Evolutionary conservation across 352 stramenopile species (phyloP).

Genomic region (Phytophthora quininea): DNA sequence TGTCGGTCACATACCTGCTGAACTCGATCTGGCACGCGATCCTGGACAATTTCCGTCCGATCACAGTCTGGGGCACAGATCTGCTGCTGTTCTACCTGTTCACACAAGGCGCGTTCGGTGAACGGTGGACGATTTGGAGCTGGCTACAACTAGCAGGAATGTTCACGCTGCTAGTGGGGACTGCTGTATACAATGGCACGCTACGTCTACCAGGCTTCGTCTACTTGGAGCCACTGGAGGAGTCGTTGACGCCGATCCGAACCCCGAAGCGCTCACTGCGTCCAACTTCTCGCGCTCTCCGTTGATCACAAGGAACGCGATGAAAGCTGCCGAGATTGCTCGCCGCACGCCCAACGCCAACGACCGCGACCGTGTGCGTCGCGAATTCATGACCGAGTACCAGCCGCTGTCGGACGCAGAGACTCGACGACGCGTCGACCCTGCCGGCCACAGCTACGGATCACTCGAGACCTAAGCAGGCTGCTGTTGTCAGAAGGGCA

Average conservation of each 20-base stretch:
- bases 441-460: slow-evolving; percentile 78
- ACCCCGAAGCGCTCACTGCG: slow-evolving; percentile 52
- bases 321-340: slow-evolving; percentile 84
- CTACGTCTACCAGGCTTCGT: slow-evolving; percentile 78
- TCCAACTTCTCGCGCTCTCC: slow-evolving; percentile 73
- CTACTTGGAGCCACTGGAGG: slow-evolving; percentile 78
- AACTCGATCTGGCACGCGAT: slow-evolving; percentile 98
- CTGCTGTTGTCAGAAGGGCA: slow-evolving; percentile 15
- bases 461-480: slow-evolving; percentile 70
- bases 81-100: slow-evolving; percentile 97
- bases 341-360: slow-evolving; percentile 79
- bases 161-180: slow-evolving; percentile 93
- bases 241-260: slow-evolving; percentile 69
- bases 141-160: slow-evolving; percentile 96
- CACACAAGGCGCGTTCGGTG: slow-evolving; percentile 90
- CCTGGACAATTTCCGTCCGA: slow-evolving; percentile 97
- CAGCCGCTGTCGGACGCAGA: slow-evolving; percentile 71
- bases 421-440: slow-evolving; percentile 67
- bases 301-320: slow-evolving; percentile 82
- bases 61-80: slow-evolving; percentile 96
- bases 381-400: slow-evolving; percentile 90
- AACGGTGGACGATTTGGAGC: slow-evolving; percentile 94
- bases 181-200: slow-evolving; percentile 96
- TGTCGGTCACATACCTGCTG: slow-evolving; percentile 96
- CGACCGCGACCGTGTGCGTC: slow-evolving; percentile 80